Evolutionary conservation across 768 basidiomycete species (phyloP).

Genomic region (Suillus decipiens): DNA sequence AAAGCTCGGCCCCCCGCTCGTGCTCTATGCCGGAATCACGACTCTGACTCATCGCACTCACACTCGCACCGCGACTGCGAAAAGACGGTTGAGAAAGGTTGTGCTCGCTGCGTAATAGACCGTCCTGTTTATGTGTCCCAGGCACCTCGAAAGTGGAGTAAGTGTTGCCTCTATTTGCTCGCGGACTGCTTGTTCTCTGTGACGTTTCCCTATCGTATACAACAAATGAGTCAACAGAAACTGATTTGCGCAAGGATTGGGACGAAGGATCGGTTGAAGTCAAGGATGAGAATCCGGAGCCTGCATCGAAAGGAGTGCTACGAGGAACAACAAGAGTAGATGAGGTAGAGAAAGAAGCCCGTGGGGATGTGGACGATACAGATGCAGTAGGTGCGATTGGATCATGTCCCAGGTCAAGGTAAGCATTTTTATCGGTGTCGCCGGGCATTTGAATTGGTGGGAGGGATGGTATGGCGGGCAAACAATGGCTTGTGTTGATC

Average conservation of each 20-base stretch:
- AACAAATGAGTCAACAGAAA: conserved; percentile 78
- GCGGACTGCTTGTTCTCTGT: conserved; percentile 31
- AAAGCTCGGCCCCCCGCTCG: conserved; percentile 58
- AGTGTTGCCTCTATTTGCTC: conserved; percentile 40
- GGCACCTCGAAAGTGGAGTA: conserved; percentile 38
- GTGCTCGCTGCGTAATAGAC: conserved; percentile 28
- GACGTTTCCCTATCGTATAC: conserved; percentile 42
- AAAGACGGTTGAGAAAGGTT: conserved; percentile 36
- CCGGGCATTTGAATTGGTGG: conserved; percentile 47
- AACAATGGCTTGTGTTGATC: conserved; percentile 24
- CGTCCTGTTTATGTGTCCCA: conserved; percentile 32
- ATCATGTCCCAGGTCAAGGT: conserved; percentile 12
- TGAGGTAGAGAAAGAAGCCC: conserved; percentile 45
- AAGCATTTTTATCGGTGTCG: conserved; percentile 22
- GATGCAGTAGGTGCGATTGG: conserved; percentile 22
- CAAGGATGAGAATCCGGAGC: conserved; percentile 8
- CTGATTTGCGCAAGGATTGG: conserved; percentile 62
- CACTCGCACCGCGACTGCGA: conserved; percentile 57
- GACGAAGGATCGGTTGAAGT: conserved; percentile 26
- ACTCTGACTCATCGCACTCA: conserved; percentile 49
- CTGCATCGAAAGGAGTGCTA: conserved; percentile 5
- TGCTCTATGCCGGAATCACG: conserved; percentile 38
- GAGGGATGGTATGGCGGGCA: conserved; percentile 42
- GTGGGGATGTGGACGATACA: conserved; percentile 36
- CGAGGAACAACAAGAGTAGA: conserved; percentile 35